Evolutionary conservation across 768 basidiomycete genomes (phyloP).

Genomic region (Tulasnella sp.): DNA sequence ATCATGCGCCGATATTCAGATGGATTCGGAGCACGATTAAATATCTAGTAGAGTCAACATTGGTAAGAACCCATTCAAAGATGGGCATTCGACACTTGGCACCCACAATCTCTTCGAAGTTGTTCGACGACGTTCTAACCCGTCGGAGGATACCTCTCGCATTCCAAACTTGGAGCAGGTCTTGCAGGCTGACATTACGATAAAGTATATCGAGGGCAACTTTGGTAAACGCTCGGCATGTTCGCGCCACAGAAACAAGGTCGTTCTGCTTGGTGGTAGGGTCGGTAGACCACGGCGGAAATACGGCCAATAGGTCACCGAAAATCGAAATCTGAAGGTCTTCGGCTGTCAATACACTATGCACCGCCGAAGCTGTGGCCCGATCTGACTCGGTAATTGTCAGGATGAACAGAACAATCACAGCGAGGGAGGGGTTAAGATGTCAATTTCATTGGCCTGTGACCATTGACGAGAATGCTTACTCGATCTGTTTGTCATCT

Average conservation of each 20-base stretch:
- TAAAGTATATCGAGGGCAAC: neutral
- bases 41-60: neutral
- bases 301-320: too few species aligned
- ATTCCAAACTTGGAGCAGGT: neutral
- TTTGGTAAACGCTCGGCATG: neutral
- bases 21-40: neutral
- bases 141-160: neutral
- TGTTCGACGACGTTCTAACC: neutral
- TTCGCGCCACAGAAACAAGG: neutral
- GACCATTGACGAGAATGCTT: neutral
- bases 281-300: too few species aligned
- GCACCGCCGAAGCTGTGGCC: too few species aligned
- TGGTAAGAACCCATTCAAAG: neutral
- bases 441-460: too few species aligned
- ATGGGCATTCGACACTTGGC: neutral
- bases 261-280: neutral
- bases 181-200: neutral
- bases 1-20: neutral
- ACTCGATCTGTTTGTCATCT: neutral
- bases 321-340: too few species aligned
- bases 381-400: too few species aligned
- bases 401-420: too few species aligned
- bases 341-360: too few species aligned
- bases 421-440: too few species aligned
- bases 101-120: neutral